Base-by-base conservation (phyloP, 805 yeast species). In the Teunomyces lycoperdinae region DNA sequence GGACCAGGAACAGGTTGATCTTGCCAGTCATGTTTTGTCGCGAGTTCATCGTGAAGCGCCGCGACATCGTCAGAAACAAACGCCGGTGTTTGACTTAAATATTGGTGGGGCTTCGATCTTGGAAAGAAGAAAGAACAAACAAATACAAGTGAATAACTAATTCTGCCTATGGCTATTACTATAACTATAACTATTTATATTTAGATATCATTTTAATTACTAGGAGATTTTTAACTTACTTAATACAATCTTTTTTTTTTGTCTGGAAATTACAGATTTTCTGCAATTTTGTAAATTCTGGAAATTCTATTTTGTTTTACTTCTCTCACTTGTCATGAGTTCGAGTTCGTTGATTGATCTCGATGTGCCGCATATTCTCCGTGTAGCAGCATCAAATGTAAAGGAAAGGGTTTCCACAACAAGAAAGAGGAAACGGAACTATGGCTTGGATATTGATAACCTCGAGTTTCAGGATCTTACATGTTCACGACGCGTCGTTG, bases 21-120 rank as follows among this genome's bases (percentile, higher is more conserved):
- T 13, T 3, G 28, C 42, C 6, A 55, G 59, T 14, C 50, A 42
- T 27, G 58, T 54, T 9, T 43, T 51, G 43, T n/a, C 26, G 13
- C 14, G 42, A 3, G 28, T 13, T 27, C 51, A 41, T 9, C 51
- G 50, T 10, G 44, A 42, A 10, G 50, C 58, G 4, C 53, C 49
- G 26, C 49, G 49, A 24, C 46, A 24, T 41, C 43, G 33, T 28
- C 51, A 47, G 16, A 43, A 47, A 31, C 50, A 50, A 11, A 31
- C 42, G 17, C 49, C 44, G 16, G 64, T 48, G 61, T 80, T 67
- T 52, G 78, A 77, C 43, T 68, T 80, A 58, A 69, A 76, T 46
- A 61, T 80, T 54, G 71, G 71, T 28, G 79, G 78, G n/a, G 80
- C 84, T 5, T 71, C 80, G 5, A 79, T 80, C 17, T 58, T 80